Evolutionary conservation across 768 basidiomycete species (phyloP).

Genomic region (Tylopilus subfusipes): DNA sequence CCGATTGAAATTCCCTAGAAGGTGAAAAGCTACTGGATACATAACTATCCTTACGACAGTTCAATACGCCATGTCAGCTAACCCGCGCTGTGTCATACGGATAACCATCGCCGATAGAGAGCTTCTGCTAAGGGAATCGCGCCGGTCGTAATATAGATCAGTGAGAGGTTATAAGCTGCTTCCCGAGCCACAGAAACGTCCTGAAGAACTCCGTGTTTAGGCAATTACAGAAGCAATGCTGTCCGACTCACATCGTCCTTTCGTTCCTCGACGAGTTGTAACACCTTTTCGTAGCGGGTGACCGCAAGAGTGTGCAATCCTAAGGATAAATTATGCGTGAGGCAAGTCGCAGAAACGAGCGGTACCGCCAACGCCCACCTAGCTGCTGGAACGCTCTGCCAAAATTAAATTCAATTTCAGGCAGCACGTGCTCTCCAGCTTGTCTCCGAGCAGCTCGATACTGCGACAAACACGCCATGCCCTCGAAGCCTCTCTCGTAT

Average conservation of each 20-base stretch:
- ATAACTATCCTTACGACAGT: not conserved
- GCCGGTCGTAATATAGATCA: constrained; percentile 79
- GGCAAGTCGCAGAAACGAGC: not conserved
- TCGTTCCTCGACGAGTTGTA: constrained; percentile 53
- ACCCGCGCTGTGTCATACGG: constrained; percentile 43
- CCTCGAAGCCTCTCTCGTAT: constrained; percentile 40
- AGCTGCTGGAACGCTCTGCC: constrained; percentile 69
- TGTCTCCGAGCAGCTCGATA: constrained; percentile 66
- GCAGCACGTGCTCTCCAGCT: constrained; percentile 37
- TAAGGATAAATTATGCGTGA: constrained; percentile 26
- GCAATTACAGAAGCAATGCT: too few relatives aligned
- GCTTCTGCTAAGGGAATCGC: constrained; percentile 65
- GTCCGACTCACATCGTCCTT: not conserved
- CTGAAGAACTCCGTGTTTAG: not conserved
- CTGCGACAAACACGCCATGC: constrained; percentile 76
- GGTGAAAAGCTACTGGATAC: not conserved
- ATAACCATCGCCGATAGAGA: constrained; percentile 79
- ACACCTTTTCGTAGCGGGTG: constrained; percentile 76
- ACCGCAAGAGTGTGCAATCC: constrained; percentile 80
- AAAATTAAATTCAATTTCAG: constrained; percentile 93
- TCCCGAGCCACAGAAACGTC: constrained; percentile 11
- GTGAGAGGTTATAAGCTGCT: constrained; percentile 56
- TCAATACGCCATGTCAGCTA: not conserved
- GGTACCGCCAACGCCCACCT: not conserved
- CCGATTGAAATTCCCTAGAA: not conserved